These are phyloP conservation scores for Hypomyces rosellus DNA, from an alignment of 2,329 filamentous ascomycete species.

Conservation along the genomic window DNA sequence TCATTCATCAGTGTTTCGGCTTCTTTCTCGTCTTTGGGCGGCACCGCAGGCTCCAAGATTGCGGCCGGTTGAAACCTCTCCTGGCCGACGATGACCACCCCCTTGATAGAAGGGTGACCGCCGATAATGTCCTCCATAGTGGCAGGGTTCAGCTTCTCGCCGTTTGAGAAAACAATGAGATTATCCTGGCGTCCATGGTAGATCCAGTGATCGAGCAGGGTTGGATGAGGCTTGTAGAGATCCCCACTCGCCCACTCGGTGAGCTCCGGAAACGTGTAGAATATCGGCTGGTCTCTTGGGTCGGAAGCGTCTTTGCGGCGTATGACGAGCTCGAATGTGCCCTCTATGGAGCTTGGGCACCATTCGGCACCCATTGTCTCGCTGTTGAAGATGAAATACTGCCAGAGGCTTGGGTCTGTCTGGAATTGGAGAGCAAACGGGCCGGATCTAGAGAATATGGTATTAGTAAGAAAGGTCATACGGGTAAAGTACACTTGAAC, in stretches of 20 bases:
- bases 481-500: conserved; percentile 3
- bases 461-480: background rate
- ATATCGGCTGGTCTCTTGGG: conserved; percentile 28
- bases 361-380: conserved; percentile 38
- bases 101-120: conserved; percentile 22
- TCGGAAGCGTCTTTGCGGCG: conserved; percentile 29
- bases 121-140: conserved; percentile 28
- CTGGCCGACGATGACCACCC: conserved; percentile 36
- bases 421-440: conserved; percentile 31
- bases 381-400: conserved; percentile 37
- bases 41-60: conserved; percentile 37
- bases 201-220: conserved; percentile 26
- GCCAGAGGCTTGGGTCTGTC: conserved; percentile 29
- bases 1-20: conserved; percentile 29
- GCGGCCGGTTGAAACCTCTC: conserved; percentile 41
- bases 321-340: conserved; percentile 27
- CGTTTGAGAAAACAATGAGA: conserved; percentile 35
- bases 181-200: conserved; percentile 33
- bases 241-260: conserved; percentile 31
- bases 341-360: conserved; percentile 17
- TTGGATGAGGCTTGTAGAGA: conserved; percentile 31
- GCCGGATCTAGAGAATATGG: conserved; percentile 20
- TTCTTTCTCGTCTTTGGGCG: conserved; percentile 21
- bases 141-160: conserved; percentile 37
- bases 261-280: conserved; percentile 30